Conservation (phyloP, 768 basidiomycete species). For the Phallus indusiatus region DNA sequence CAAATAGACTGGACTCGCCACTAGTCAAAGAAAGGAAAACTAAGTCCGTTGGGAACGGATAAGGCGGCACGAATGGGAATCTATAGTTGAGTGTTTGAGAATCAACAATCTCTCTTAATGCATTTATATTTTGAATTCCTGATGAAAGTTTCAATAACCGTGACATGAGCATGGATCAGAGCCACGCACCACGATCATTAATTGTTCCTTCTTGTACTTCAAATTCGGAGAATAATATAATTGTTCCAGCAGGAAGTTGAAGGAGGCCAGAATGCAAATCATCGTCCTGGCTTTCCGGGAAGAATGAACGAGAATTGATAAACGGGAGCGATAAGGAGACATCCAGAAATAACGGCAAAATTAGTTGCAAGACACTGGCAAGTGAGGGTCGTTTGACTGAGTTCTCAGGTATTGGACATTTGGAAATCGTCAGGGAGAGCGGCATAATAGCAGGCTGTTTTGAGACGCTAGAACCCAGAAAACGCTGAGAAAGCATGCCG, state of each 20-base stretch:
- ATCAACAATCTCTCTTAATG: slow-evolving; percentile 54
- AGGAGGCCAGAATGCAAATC: slow-evolving; percentile 68
- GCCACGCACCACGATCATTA: slow-evolving; percentile 34
- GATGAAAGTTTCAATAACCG: not conserved
- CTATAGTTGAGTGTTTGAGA: slow-evolving; percentile 60
- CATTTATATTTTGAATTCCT: slow-evolving; percentile 58
- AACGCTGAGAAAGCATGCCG: slow-evolving; percentile 3
- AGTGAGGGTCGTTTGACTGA: slow-evolving; percentile 35
- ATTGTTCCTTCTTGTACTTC: slow-evolving; percentile 62
- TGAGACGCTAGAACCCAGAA: slow-evolving; percentile 41
- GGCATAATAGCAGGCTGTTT: slow-evolving; percentile 60
- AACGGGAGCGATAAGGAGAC: slow-evolving; percentile 54
- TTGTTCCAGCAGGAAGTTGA: slow-evolving; percentile 56
- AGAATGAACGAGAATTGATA: slow-evolving; percentile 47
- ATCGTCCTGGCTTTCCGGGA: slow-evolving; percentile 58
- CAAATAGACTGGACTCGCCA: slow-evolving; percentile 63
- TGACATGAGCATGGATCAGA: not conserved
- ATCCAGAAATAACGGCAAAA: slow-evolving; percentile 47
- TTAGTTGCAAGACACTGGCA: slow-evolving; percentile 40
- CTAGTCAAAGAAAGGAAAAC: slow-evolving; percentile 51
- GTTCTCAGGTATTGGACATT: slow-evolving; percentile 40
- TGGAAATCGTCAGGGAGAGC: slow-evolving; percentile 51
- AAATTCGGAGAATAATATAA: slow-evolving; percentile 55
- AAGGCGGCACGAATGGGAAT: slow-evolving; percentile 62
- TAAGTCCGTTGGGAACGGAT: slow-evolving; percentile 66